Evolutionary conservation across 2,329 filamentous ascomycete species (phyloP), one percentile per base, ranked within the genome.

Genomic region (Fusarium nodosum): DNA sequence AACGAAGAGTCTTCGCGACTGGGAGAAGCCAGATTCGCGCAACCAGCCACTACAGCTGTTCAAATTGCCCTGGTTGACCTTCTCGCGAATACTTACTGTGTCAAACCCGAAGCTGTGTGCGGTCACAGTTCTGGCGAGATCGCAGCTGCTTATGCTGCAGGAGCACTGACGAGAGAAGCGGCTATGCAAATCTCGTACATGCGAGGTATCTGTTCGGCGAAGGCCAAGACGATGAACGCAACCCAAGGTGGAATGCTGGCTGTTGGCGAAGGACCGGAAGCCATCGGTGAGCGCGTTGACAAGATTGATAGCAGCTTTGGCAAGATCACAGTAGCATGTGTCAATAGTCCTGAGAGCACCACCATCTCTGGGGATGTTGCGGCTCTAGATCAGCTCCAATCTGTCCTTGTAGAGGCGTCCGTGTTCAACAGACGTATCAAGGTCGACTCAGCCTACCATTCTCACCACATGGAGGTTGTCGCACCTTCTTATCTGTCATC

Each of bases 371-470:
- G 74, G 7, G 71, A 74, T 16, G 58, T 36, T 6, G 57, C 54
- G 3, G 60, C 56, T 10, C 72, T 82, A 8, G 47, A 68, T 0
- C 62, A 75, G 12, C 57, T 76, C 2, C 41, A 52, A 0, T 56
- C 73, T 51, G 60, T 47, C 2, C 31, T 76, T 3, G 53, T 79
- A 0, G 60, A 74, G 3, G 71, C 70, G 62, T 72, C 55, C n/a
- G 34, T 64, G 20, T 66, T 66, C 20, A 60, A 60, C 2, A 65
- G 79, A 5, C 38, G 60, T 1, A 71, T 84, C 0, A 72, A 76
- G 20, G 79, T 82, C 4, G 78, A 81, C 55, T 78, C 60, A 7
- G 82, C 82, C 0, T 84, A 83, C 5, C 78, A 78, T 31, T 83
- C 82, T 1, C 76, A 77, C 22, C 79, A 82, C 52, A 83, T 83